phyloP scores from a whole-genome alignment of 2,329 filamentous ascomycete genomes.

The Trichophaea hybrida region DNA sequence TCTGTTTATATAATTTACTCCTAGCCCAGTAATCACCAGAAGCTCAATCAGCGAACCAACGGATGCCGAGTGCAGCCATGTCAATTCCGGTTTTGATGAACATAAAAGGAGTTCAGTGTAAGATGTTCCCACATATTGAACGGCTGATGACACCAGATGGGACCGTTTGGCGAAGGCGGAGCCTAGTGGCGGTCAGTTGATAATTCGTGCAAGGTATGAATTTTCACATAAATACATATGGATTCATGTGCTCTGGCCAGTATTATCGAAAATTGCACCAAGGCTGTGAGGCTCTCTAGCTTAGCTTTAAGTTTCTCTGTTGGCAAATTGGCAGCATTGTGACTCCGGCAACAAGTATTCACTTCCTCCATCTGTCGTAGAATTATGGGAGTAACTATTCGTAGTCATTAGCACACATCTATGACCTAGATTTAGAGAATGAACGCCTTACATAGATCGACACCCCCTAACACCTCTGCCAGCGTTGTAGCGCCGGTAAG shows the following conservation, averaged over 20 bases:
- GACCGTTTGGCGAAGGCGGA: conserved; percentile 5
- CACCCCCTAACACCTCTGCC: not conserved
- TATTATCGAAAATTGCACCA: conserved; percentile 12
- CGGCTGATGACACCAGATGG: conserved; percentile 13
- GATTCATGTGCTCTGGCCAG: conserved; percentile 1
- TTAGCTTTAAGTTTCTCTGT: not conserved
- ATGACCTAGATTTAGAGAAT: not conserved
- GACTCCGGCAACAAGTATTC: conserved; percentile 2
- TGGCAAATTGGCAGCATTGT: not conserved
- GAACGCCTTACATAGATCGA: conserved; percentile 8
- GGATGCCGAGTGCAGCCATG: conserved; percentile 14
- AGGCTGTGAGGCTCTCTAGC: conserved; percentile 10
- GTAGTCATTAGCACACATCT: not conserved
- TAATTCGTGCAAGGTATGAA: not conserved
- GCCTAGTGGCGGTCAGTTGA: not conserved
- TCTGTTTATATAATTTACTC: not conserved
- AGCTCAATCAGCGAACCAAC: conserved; percentile 15
- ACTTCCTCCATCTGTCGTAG: conserved; percentile 17
- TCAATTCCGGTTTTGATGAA: conserved; percentile 12
- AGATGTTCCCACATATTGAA: conserved; percentile 10
- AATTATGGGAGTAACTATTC: conserved; percentile 14
- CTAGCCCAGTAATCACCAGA: conserved; percentile 7
- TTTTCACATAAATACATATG: conserved; percentile 1
- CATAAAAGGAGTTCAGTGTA: conserved; percentile 6
- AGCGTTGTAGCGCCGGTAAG: conserved; percentile 4